Percentiles rank a stretch among this genome's conserved stretches.
These are phyloP conservation scores for Aegilops tauschii DNA, from an alignment of 176 grass and related monocot genomes.

Conservation along the genomic window DNA sequence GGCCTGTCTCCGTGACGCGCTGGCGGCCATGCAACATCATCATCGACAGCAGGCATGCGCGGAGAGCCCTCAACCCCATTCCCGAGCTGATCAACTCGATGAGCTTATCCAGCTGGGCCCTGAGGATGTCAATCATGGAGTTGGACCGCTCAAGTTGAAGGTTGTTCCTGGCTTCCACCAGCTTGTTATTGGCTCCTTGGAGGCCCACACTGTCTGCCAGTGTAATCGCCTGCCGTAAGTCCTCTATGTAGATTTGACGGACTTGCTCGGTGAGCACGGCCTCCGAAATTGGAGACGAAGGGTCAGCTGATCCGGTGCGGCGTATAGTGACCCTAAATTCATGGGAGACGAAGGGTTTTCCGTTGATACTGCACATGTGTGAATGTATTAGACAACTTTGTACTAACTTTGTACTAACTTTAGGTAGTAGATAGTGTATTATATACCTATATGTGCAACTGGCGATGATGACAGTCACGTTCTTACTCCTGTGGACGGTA, in stretches of 20 bases:
- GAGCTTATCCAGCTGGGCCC: neutral
- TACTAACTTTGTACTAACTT: too few relatives aligned
- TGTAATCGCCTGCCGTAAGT: neutral
- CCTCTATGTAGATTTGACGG: neutral
- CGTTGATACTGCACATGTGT: neutral
- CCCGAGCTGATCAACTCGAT: neutral
- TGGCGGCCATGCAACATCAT: neutral
- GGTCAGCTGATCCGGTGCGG: neutral
- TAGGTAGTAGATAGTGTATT: neutral
- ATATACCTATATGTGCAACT: constrained; percentile 2
- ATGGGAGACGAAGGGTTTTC: neutral
- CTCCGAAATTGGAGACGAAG: neutral
- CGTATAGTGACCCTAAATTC: neutral
- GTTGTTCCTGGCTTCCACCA: neutral
- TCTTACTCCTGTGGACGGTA: neutral
- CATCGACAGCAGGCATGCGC: neutral
- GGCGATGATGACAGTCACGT: neutral
- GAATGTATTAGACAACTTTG: neutral
- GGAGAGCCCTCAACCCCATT: neutral
- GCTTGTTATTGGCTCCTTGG: neutral
- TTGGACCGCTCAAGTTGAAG: neutral
- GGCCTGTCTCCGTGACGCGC: neutral
- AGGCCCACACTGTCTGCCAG: neutral
- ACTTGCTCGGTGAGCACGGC: neutral
- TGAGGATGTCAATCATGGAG: neutral